phyloP scores from a whole-genome alignment of 345 rosid species.

The Odontarrhena argentea region DNA sequence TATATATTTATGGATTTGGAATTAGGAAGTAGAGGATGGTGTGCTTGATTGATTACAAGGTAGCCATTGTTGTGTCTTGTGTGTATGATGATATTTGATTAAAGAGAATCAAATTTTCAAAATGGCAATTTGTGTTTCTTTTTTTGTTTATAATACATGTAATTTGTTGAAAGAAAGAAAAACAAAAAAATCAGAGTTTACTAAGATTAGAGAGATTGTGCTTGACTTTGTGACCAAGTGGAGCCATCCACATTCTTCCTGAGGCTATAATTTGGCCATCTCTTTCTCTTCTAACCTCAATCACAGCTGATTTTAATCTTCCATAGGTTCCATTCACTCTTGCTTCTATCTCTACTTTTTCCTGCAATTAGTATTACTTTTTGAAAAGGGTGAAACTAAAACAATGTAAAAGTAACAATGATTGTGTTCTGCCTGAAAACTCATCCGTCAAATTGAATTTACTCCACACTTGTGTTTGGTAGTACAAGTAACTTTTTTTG shows the following conservation, averaged over 20 bases:
- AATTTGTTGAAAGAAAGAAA: background rate
- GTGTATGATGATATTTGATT: constrained; percentile 21
- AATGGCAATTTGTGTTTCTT: background rate
- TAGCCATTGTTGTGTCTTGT: constrained; percentile 20
- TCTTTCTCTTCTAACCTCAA: constrained; percentile 49
- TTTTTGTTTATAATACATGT: background rate
- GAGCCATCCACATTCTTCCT: constrained; percentile 65
- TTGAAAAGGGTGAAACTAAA: no score
- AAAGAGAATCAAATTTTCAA: constrained; percentile 27
- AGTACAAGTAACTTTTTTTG: no score
- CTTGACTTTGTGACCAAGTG: constrained; percentile 22
- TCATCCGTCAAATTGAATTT: no score
- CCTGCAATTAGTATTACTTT: constrained; percentile 41
- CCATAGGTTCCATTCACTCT: constrained; percentile 52
- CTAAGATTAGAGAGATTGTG: constrained; percentile 27
- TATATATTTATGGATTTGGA: constrained; percentile 29
- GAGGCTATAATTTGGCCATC: constrained; percentile 50
- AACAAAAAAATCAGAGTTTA: constrained; percentile 44
- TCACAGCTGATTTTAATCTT: constrained; percentile 45
- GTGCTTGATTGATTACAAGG: constrained; percentile 21
- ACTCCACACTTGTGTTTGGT: no score
- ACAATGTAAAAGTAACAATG: no score
- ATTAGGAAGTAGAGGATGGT: constrained; percentile 36
- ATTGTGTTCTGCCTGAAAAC: no score
- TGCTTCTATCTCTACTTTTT: constrained; percentile 66